Evolutionary conservation across 331 rosid species (phyloP), one percentile per base, ranked within the genome.

Genomic region (Dryas integrifolia): DNA sequence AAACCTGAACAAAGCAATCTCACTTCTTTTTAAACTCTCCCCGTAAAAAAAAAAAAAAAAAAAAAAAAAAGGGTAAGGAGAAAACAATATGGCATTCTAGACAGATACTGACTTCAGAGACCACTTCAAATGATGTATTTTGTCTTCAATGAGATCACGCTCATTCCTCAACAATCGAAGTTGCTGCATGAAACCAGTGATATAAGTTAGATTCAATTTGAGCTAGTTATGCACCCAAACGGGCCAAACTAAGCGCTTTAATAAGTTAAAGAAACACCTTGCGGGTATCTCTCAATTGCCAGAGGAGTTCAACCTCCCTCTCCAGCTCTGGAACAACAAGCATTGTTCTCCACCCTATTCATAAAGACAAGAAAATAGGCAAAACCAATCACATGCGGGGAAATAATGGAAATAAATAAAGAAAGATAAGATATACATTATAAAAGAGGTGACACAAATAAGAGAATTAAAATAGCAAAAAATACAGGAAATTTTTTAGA

Each of bases 261-360:
- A 51, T 50, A 61, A 65, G 46, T 62, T 44, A 65, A 9, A 43
- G 24, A 70, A 74, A 58, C 76, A 95, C 97, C 99, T 95, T 91
- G 84, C 96, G 96, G 68, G 85, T 87, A 76, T 89, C 86, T 80
- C 92, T 83, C 71, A 85, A 79, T 71, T 88, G 86, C 89, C 89
- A 92, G 46, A 90, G 97, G 72, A 89, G 93, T 80, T 85, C 82
- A 79, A 92, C 94, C 85, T 95, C 99, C 85, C 86, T 85, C 83
- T 92, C 91, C 24, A 95, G 96, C 85, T 95, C 99, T 51, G 99
- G 99, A 77, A 95, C 82, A 47, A 95, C 99, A 76, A 95, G 99
- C 98, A 95, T 95, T 83, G 99, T 95, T 78, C 99, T 89, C 99
- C 99, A 95, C 58, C 99, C 99, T 95, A 83, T 77, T 52, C 87